Conservation (phyloP, 164 flowering plant species). For the Nymphaea thermarum region DNA sequence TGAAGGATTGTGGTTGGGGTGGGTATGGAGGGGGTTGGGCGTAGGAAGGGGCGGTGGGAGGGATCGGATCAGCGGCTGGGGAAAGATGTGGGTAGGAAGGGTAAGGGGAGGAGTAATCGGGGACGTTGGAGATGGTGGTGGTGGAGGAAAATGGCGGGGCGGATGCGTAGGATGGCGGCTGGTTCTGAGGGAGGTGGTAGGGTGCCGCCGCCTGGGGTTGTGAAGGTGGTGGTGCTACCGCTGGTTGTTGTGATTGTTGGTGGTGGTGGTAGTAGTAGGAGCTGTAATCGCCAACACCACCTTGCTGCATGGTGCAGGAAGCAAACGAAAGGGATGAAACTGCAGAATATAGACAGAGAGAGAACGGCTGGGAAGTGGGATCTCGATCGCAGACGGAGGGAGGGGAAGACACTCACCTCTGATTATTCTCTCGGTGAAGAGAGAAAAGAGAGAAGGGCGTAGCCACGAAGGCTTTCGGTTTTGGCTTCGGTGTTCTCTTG, state of each 20-base stretch:
- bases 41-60: not conserved
- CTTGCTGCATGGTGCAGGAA: not conserved
- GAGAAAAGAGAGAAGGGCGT: too few relatives aligned
- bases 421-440: not conserved
- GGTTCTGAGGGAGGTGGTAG: constrained; percentile 2
- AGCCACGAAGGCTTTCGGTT: not conserved
- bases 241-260: not conserved
- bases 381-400: not conserved
- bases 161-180: not conserved
- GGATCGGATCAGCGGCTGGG: constrained; percentile 2
- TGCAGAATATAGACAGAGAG: not conserved
- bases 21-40: constrained; percentile 2
- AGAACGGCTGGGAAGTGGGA: too few relatives aligned
- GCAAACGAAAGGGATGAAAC: not conserved
- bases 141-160: not conserved
- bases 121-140: not conserved
- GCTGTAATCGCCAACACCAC: not conserved
- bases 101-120: constrained; percentile 5
- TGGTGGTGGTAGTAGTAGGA: not conserved
- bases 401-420: not conserved
- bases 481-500: not conserved
- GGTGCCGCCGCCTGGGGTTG: not conserved
- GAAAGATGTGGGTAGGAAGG: constrained; percentile 1
- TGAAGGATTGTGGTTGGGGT: not conserved
- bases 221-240: too few relatives aligned